Conservation (phyloP, 2,329 filamentous ascomycete genomes). For the Microsporum ferrugineum region DNA sequence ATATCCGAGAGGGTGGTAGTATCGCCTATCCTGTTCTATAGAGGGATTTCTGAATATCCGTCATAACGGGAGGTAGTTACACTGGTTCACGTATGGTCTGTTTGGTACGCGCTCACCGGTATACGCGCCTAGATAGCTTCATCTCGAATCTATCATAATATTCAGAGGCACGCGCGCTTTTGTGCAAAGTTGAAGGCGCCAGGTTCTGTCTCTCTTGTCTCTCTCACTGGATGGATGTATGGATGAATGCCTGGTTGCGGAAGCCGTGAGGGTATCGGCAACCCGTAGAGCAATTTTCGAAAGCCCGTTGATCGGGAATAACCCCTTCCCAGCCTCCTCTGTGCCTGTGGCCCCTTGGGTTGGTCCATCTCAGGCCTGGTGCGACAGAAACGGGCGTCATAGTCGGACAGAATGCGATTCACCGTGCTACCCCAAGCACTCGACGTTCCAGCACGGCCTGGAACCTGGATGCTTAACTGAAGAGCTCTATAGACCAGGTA, state of each 20-base stretch:
- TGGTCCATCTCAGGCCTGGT: not conserved
- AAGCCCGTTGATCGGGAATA: not conserved
- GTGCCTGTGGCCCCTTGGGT: not conserved
- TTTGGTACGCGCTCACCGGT: not conserved
- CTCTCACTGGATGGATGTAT: not conserved
- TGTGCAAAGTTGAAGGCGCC: not conserved
- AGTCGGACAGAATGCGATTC: conserved; percentile 3
- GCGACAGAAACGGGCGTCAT: conserved; percentile 1
- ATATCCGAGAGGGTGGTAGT: not conserved
- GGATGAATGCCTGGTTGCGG: not conserved
- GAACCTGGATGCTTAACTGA: not conserved
- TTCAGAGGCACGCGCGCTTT: not conserved
- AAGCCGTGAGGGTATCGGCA: not conserved
- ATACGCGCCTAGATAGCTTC: not conserved
- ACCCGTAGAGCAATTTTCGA: not conserved
- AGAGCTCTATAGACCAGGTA: not conserved
- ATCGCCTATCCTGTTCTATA: not conserved
- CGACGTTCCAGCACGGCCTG: not conserved
- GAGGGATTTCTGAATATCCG: not conserved
- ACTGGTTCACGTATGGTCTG: not conserved
- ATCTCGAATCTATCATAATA: not conserved
- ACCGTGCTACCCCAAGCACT: not conserved
- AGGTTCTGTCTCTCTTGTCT: not conserved
- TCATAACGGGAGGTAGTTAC: not conserved
- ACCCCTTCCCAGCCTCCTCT: not conserved